Evolutionary conservation across 176 grass and related monocot species (phyloP).

Genomic region (Miscanthus lutarioriparius): DNA sequence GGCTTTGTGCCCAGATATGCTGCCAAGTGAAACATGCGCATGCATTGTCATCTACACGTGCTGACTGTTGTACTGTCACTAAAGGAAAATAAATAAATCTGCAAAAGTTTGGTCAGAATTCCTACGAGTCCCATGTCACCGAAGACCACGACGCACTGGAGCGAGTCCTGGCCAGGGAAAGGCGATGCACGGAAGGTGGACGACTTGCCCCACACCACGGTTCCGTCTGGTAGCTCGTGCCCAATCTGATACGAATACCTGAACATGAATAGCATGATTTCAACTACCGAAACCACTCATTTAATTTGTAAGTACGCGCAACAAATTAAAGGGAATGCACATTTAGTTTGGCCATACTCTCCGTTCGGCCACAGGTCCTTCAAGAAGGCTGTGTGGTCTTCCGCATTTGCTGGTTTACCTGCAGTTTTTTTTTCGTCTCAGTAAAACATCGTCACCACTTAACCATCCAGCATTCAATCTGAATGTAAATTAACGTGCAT

Average conservation of each 20-base stretch:
- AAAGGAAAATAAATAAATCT: too few species aligned
- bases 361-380: constrained; percentile 86
- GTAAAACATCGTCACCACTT: background rate
- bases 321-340: background rate
- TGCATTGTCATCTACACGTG: background rate
- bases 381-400: constrained; percentile 79
- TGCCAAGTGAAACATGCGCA: background rate
- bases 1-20: too few species aligned
- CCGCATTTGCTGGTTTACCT: constrained; percentile 70
- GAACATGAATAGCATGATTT: background rate
- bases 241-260: constrained; percentile 75
- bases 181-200: constrained; percentile 68
- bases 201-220: constrained; percentile 57
- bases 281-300: background rate
- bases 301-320: too few species aligned
- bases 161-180: constrained; percentile 70
- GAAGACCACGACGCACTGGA: constrained; percentile 73
- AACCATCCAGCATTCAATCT: background rate
- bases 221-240: constrained; percentile 58
- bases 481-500: background rate
- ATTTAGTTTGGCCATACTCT: constrained; percentile 37
- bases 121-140: constrained; percentile 73
- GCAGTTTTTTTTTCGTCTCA: background rate
- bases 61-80: too few species aligned
- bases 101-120: background rate